Percentiles rank a stretch among this genome's conserved stretches.
Conservation (phyloP, 805 yeast species). For the Schwanniomyces polymorphus region DNA sequence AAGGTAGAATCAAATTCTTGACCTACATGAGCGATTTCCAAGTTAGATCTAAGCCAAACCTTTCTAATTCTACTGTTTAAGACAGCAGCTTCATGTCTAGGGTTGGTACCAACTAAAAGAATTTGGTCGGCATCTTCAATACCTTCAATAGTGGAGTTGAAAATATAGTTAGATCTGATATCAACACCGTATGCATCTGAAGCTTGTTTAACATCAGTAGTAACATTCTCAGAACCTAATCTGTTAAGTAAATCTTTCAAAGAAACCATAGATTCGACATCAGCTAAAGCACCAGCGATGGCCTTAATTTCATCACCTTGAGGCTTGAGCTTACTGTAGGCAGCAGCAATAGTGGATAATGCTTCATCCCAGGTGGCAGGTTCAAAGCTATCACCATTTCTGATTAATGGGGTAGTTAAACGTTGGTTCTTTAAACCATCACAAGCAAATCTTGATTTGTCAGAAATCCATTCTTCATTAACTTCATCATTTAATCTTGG, state of each 20-base stretch:
- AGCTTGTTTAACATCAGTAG: conserved; percentile 66
- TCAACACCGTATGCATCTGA: conserved; percentile 65
- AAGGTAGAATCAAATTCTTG: conserved; percentile 78
- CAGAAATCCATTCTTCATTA: conserved; percentile 91
- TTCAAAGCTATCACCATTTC: conserved; percentile 66
- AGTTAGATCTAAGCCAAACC: conserved; percentile 67
- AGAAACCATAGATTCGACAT: conserved; percentile 80
- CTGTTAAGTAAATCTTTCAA: conserved; percentile 76
- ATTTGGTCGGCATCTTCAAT: conserved; percentile 82
- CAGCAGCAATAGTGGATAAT: conserved; percentile 64
- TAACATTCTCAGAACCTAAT: conserved; percentile 78
- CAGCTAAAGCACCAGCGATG: conserved; percentile 77
- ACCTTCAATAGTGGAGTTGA: conserved; percentile 78
- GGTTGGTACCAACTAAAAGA: conserved; percentile 80
- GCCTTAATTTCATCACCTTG: conserved; percentile 75
- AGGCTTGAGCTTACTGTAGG: conserved; percentile 56
- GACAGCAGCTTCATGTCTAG: conserved; percentile 88
- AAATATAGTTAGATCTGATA: conserved; percentile 73
- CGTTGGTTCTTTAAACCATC: conserved; percentile 88
- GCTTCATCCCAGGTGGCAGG: conserved; percentile 89
- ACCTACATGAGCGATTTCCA: conserved; percentile 74
- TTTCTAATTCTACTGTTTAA: conserved; percentile 81
- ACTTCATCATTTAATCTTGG: conserved; percentile 85
- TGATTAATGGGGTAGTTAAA: conserved; percentile 75
- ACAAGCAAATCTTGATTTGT: conserved; percentile 80